Conservation (phyloP, 225 moss, liverwort and hornwort species). For the Thuidium tamariscinum region DNA sequence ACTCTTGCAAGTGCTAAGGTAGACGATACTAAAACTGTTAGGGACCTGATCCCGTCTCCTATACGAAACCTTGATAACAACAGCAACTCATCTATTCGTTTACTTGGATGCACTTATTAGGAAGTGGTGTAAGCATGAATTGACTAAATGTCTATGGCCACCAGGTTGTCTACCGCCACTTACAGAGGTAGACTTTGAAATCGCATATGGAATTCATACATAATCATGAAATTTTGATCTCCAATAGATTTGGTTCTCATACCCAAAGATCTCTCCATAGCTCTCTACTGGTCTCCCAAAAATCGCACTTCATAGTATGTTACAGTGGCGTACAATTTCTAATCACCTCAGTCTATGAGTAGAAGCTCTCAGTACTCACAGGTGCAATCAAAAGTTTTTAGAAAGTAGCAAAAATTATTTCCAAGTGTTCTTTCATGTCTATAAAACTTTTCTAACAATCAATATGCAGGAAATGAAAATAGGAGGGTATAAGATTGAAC, state of each 20-base stretch:
- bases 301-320: not conserved
- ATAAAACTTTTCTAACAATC: not conserved
- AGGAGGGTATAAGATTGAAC: not conserved
- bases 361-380: not conserved
- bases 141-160: not conserved
- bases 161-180: not conserved
- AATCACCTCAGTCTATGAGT: not conserved
- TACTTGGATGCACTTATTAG: not conserved
- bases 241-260: not conserved
- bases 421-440: not conserved
- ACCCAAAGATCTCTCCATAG: not conserved
- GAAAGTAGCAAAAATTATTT: not conserved
- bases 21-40: not conserved
- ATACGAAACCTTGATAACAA: not conserved
- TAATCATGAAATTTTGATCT: not conserved
- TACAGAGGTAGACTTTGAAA: not conserved
- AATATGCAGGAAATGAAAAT: not conserved
- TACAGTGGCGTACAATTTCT: not conserved
- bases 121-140: not conserved
- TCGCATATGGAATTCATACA: not conserved
- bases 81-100: not conserved
- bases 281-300: not conserved
- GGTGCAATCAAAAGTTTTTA: not conserved
- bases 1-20: not conserved
- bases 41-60: not conserved